phyloP scores from a whole-genome alignment of 148 eudicot species.

The Polygonum maritimum region DNA sequence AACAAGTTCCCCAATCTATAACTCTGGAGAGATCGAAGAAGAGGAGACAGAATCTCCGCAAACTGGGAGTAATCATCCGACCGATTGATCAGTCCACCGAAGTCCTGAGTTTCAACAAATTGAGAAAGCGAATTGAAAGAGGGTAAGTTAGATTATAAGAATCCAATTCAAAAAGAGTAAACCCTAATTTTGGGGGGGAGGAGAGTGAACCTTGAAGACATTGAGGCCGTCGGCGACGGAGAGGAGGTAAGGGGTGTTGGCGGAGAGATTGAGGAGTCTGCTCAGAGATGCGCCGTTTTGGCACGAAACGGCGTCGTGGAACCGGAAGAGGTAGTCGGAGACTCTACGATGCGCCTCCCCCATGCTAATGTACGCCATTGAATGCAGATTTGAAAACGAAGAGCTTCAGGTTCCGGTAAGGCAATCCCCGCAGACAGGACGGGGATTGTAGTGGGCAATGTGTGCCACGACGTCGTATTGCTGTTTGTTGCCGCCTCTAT shows the following conservation, averaged over 20 bases:
- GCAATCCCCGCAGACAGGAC: not conserved
- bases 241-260: slow-evolving; percentile 43
- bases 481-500: not conserved
- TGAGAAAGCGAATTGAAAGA: not conserved
- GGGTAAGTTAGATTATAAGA: not conserved
- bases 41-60: slow-evolving; percentile 54
- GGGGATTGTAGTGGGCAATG: too few species aligned
- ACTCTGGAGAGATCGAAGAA: slow-evolving; percentile 68
- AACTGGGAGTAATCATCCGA: slow-evolving; percentile 32
- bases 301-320: slow-evolving; percentile 56
- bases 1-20: slow-evolving; percentile 65
- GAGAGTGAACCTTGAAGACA: slow-evolving; percentile 51
- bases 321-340: slow-evolving; percentile 53
- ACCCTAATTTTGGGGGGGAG: slow-evolving; percentile 16
- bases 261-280: slow-evolving; percentile 62
- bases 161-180: not conserved
- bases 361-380: slow-evolving; percentile 78
- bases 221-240: slow-evolving; percentile 82
- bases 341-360: slow-evolving; percentile 91
- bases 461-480: not conserved
- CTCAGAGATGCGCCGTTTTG: slow-evolving; percentile 68
- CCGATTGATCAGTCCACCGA: slow-evolving; percentile 58
- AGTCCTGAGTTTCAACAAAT: slow-evolving; percentile 38
- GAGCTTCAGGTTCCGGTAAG: not conserved
- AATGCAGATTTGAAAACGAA: not conserved